Conservation (phyloP, 257 asterid species). For the Penstemon newberryi region DNA sequence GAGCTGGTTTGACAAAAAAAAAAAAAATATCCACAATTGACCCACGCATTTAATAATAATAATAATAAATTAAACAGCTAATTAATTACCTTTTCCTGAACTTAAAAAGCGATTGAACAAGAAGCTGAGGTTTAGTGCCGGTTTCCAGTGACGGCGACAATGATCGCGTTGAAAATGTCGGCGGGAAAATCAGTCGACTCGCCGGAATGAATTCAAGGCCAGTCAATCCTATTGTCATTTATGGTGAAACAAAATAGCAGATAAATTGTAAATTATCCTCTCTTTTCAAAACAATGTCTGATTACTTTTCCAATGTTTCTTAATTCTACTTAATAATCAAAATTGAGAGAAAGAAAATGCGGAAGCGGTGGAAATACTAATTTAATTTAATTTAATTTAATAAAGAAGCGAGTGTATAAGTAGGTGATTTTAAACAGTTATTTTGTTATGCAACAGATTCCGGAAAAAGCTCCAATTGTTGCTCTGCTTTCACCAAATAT, state of each 20-base stretch:
- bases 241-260: constrained; percentile 22
- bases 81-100: constrained; percentile 38
- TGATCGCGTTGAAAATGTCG: not conserved
- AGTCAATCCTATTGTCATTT: constrained; percentile 45
- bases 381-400: no score
- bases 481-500: not conserved
- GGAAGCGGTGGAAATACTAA: not conserved
- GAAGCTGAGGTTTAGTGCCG: constrained; percentile 16
- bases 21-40: not conserved
- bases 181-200: constrained; percentile 11
- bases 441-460: constrained; percentile 16
- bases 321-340: no score
- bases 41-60: not conserved
- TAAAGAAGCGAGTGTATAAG: no score
- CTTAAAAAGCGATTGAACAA: constrained; percentile 24
- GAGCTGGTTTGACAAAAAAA: not conserved
- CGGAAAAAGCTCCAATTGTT: constrained; percentile 17
- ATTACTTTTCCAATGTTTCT: not conserved
- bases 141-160: constrained; percentile 41
- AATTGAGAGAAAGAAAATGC: not conserved
- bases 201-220: constrained; percentile 18
- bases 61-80: not conserved
- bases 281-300: not conserved
- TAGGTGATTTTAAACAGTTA: not conserved
- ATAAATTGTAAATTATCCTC: not conserved